Percentiles rank a stretch among this genome's conserved stretches.
Evolutionary conservation across 441 rosid genomes (phyloP).

Genomic region (Theobroma grandiflorum): DNA sequence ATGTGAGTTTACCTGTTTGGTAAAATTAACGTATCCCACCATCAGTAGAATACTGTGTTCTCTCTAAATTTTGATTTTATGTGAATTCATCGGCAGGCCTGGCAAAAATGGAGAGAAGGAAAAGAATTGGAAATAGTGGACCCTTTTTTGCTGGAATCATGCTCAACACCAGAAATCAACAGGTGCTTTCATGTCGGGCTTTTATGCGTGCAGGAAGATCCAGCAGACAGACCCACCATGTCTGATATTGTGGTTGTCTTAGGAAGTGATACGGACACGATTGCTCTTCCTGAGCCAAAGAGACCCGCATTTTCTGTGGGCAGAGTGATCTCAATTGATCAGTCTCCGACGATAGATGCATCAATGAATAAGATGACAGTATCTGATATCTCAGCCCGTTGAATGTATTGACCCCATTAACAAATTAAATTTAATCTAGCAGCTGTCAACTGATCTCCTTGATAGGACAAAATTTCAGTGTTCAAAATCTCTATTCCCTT

Average conservation of each 20-base stretch:
- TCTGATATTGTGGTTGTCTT: constrained; percentile 44
- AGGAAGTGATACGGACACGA: constrained; percentile 32
- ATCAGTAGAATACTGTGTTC: neutral
- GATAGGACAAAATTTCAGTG: neutral
- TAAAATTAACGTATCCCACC: neutral
- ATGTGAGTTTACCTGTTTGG: constrained; percentile 36
- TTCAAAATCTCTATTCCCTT: neutral
- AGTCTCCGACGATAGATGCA: constrained; percentile 9
- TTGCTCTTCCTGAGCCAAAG: constrained; percentile 43
- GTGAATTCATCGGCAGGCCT: constrained; percentile 42
- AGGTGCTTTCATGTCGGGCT: constrained; percentile 58
- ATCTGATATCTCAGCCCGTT: constrained; percentile 33
- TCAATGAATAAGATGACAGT: constrained; percentile 23
- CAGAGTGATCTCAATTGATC: constrained; percentile 4
- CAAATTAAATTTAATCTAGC: neutral
- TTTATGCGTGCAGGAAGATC: constrained; percentile 63
- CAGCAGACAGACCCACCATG: constrained; percentile 57
- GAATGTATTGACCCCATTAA: neutral
- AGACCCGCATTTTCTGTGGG: constrained; percentile 44
- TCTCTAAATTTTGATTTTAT: neutral
- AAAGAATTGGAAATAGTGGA: constrained; percentile 43
- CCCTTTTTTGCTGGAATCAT: constrained; percentile 37
- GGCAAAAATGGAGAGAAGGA: constrained; percentile 53
- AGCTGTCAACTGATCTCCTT: neutral
- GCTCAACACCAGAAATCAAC: constrained; percentile 28